These are phyloP conservation scores for Terfezia boudieri DNA, from an alignment of 495 filamentous ascomycete genomes.

Conservation along the genomic window DNA sequence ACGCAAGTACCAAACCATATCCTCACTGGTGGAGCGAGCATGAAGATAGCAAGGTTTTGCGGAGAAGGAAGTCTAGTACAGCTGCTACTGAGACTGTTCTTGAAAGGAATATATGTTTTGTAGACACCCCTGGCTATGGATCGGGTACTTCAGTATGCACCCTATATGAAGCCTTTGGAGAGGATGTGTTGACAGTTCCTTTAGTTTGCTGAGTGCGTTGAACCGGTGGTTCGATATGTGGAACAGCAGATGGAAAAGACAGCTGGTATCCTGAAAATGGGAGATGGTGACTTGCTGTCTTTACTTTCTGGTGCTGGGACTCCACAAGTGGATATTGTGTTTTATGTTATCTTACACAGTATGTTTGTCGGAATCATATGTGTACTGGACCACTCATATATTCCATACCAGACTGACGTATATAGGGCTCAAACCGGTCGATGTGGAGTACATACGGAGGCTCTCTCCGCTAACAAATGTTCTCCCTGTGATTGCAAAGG, in stretches of 20 bases:
- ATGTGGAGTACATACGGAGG: slow-evolving; percentile 53
- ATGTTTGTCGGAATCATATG: slow-evolving; percentile 9
- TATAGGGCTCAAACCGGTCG: slow-evolving; percentile 45
- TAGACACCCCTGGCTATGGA: slow-evolving; percentile 67
- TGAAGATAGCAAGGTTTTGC: slow-evolving; percentile 45
- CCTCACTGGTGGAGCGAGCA: slow-evolving; percentile 89
- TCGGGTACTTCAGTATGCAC: slow-evolving; percentile 33
- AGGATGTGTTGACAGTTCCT: too few relatives aligned
- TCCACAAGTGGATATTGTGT: slow-evolving; percentile 66
- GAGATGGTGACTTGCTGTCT: slow-evolving; percentile 52
- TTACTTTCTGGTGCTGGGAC: slow-evolving; percentile 71
- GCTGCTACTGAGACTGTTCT: slow-evolving; percentile 61
- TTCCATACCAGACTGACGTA: slow-evolving; percentile 8
- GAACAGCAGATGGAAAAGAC: slow-evolving; percentile 48
- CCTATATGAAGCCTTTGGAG: neutral
- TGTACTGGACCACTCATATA: neutral
- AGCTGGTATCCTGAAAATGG: slow-evolving; percentile 32
- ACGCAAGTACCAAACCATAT: slow-evolving; percentile 82
- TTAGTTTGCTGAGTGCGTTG: slow-evolving; percentile 40
- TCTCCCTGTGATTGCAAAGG: slow-evolving; percentile 58
- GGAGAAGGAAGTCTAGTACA: slow-evolving; percentile 37
- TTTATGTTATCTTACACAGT: slow-evolving; percentile 58
- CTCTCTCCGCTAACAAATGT: slow-evolving; percentile 66
- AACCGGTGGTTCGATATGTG: slow-evolving; percentile 51
- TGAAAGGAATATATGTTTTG: slow-evolving; percentile 85